Base-by-base conservation (phyloP, 2,329 filamentous ascomycete genomes). In the Aspergillus flavus region DNA sequence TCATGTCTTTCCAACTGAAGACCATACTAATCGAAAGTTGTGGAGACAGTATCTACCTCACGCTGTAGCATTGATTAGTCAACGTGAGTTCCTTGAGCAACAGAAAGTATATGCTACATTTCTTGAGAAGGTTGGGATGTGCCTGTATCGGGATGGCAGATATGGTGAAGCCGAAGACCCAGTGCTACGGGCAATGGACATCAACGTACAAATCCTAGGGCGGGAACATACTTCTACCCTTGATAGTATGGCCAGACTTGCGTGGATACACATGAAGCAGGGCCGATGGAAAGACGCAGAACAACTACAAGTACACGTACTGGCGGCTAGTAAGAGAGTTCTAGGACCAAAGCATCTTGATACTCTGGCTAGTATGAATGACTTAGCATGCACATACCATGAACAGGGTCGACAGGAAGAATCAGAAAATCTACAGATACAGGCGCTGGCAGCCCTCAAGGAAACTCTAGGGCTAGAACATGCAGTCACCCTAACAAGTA, bases 41-140 rank as follows among this genome's bases (percentile, higher is more conserved):
- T 72, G 68, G 67, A 58, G 62, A 34, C 34, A 62, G 58, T 57
- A 64, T 5, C n/a, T 72, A n/a, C 68, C 68, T 26, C 68, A 72
- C 34, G 61, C 64, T n/a, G 57, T 43, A 12, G 48, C 5, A n/a
- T 45, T 34, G 14, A 10, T 43, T 39, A 14, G 12, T 32, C 9
- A 36, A 21, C 21, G 19, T 11, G 41, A 43, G 41, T n/a, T 43
- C 12, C 19, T 4, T 7, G 11, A 43, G 19, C 41, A 43, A 10
- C 41, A 43, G 41, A 6, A 43, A 21, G 10, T 4, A 43, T 43
- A 43, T 43, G 41, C n/a, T 43, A 4, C 16, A 9, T 43, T 43
- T 6, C 41, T n/a, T 43, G 19, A 43, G 11, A 21, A 21, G 10
- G 19, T 43, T 9, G 41, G 41, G 19, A 21, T 21, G 16, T 43